Evolutionary conservation across 2,329 filamentous ascomycete species (phyloP).

Genomic region (Xylariales sp.): DNA sequence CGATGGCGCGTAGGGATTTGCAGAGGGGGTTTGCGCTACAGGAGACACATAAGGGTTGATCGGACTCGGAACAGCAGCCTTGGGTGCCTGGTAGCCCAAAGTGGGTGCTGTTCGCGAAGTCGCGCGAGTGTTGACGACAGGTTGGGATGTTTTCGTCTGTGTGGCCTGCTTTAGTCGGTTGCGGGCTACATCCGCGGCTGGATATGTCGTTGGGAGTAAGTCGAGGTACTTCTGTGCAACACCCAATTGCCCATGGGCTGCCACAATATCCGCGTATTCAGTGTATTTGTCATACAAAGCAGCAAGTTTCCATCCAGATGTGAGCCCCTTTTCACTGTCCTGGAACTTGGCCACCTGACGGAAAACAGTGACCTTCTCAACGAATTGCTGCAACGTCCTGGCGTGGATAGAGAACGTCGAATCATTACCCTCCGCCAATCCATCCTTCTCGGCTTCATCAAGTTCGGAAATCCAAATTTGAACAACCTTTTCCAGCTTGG

Average conservation of each 20-base stretch:
- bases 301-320: slow-evolving; percentile 82
- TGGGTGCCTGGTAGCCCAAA: slow-evolving; percentile 45
- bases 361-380: slow-evolving; percentile 98
- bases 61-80: slow-evolving; percentile 23
- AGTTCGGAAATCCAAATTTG: slow-evolving; percentile 90
- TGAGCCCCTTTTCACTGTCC: slow-evolving; percentile 67
- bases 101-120: slow-evolving; percentile 36
- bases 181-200: slow-evolving; percentile 80
- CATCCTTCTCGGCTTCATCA: slow-evolving; percentile 73
- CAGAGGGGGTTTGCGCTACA: slow-evolving; percentile 17
- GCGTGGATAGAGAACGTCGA: slow-evolving; percentile 91
- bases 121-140: slow-evolving; percentile 28
- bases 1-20: slow-evolving; percentile 27
- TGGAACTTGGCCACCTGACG: slow-evolving; percentile 88
- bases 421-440: slow-evolving; percentile 65
- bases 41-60: slow-evolving; percentile 28
- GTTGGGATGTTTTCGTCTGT: slow-evolving; percentile 44
- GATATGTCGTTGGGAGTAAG: slow-evolving; percentile 77
- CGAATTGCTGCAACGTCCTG: slow-evolving; percentile 81
- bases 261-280: slow-evolving; percentile 93
- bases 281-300: slow-evolving; percentile 90
- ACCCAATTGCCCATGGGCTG: slow-evolving; percentile 79
- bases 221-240: slow-evolving; percentile 89
- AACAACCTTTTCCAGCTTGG: slow-evolving; percentile 96
- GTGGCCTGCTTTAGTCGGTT: slow-evolving; percentile 82